Percentiles rank a stretch among this genome's conserved stretches.
These are phyloP conservation scores for Gossypium sturtianum DNA, from an alignment of 345 rosid genomes.

Conservation along the genomic window DNA sequence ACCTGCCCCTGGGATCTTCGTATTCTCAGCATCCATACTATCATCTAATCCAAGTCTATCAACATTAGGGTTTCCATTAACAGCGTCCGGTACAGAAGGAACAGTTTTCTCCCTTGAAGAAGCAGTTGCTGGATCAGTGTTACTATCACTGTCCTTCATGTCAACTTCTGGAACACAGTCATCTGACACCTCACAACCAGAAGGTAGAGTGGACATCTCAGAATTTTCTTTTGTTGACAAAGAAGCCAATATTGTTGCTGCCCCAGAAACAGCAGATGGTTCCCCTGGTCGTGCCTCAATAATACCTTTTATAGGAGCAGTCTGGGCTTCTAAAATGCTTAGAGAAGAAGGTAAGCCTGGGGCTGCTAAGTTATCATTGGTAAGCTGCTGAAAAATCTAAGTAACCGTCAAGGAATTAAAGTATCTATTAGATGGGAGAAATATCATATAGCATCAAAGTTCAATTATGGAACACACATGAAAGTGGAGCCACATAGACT, in stretches of 20 bases:
- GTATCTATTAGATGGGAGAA: neutral
- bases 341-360: conserved; percentile 54
- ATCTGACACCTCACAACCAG: conserved; percentile 37
- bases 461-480: neutral
- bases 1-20: conserved; percentile 45
- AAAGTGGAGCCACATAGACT: neutral
- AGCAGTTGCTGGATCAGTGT: conserved; percentile 42
- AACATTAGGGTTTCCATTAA: conserved; percentile 42
- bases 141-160: conserved; percentile 56
- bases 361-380: conserved; percentile 51
- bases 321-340: conserved; percentile 70
- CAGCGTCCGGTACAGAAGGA: conserved; percentile 40
- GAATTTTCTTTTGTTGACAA: conserved; percentile 59
- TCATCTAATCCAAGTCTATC: conserved; percentile 50
- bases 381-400: conserved; percentile 85
- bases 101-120: conserved; percentile 49
- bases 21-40: conserved; percentile 42
- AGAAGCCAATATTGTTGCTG: conserved; percentile 89
- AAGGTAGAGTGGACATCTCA: conserved; percentile 46
- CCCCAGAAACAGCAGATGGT: conserved; percentile 79
- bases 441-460: conserved; percentile 14
- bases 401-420: conserved; percentile 38
- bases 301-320: conserved; percentile 61
- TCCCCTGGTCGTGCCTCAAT: conserved; percentile 79
- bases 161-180: conserved; percentile 56